Evolutionary conservation across 768 basidiomycete genomes (phyloP).

Genomic region (Neoboletus subvelutipes): DNA sequence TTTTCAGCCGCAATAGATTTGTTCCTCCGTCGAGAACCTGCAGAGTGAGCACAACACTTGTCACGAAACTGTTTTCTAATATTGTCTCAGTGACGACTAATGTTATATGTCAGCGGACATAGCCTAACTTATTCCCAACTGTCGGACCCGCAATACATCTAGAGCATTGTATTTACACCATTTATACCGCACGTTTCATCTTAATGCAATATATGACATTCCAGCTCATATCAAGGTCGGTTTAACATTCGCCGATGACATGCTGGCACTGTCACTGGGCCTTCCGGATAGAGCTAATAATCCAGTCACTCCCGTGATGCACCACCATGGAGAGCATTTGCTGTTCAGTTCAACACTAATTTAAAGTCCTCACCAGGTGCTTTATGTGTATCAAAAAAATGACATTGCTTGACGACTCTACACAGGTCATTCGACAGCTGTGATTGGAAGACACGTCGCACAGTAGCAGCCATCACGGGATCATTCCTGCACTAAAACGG

Average conservation of each 20-base stretch:
- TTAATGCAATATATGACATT: conserved; percentile 11
- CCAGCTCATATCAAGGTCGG: conserved; percentile 3
- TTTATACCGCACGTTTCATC: conserved; percentile 13
- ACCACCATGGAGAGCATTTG: too few relatives aligned
- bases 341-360: too few relatives aligned
- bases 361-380: too few relatives aligned
- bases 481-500: too few relatives aligned
- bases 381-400: too few relatives aligned
- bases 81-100: conserved; percentile 41
- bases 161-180: conserved; percentile 19
- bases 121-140: conserved; percentile 20
- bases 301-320: too few relatives aligned
- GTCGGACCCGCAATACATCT: conserved; percentile 9
- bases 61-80: conserved; percentile 7
- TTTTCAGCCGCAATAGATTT: conserved; percentile 90
- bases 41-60: conserved; percentile 54
- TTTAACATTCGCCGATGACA: not conserved
- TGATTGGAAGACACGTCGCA: too few relatives aligned
- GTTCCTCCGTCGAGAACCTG: conserved; percentile 76
- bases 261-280: not conserved
- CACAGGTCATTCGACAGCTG: too few relatives aligned
- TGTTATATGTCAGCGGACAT: not conserved
- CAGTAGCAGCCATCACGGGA: too few relatives aligned
- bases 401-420: too few relatives aligned
- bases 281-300: too few relatives aligned